Evolutionary conservation across 805 yeast genomes (phyloP).

Genomic region (Lipomyces yamadae): DNA sequence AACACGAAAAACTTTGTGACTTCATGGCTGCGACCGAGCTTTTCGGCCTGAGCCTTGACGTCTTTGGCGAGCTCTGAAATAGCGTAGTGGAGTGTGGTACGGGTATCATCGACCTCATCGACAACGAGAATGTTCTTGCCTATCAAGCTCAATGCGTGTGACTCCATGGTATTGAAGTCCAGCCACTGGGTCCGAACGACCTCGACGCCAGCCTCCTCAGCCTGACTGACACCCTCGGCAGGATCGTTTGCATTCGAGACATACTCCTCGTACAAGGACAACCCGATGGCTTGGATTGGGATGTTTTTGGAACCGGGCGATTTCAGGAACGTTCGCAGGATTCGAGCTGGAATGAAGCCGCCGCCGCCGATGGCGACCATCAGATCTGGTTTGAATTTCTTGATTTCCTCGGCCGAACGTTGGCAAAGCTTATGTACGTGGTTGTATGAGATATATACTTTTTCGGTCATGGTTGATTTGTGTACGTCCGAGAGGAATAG

Average conservation of each 20-base stretch:
- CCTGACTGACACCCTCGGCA: constrained; percentile 48
- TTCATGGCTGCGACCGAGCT: constrained; percentile 62
- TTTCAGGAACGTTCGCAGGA: constrained; percentile 88
- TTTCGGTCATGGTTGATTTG: constrained; percentile 26
- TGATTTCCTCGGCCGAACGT: constrained; percentile 60
- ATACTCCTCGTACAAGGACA: constrained; percentile 86
- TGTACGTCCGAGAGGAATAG: not conserved
- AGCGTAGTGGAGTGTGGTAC: constrained; percentile 88
- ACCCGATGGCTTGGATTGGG: constrained; percentile 91
- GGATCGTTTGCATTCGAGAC: constrained; percentile 60
- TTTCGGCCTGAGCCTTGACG: constrained; percentile 62
- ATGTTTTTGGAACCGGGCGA: constrained; percentile 86
- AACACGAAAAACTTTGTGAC: constrained; percentile 73
- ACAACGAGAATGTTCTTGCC: constrained; percentile 83
- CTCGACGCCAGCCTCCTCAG: constrained; percentile 66
- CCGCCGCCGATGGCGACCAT: constrained; percentile 96
- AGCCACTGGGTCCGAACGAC: constrained; percentile 90
- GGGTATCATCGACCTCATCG: constrained; percentile 90
- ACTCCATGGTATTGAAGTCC: constrained; percentile 72
- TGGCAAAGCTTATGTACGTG: constrained; percentile 83
- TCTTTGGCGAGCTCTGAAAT: constrained; percentile 73
- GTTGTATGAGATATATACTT: constrained; percentile 72
- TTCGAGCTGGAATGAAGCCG: constrained; percentile 97
- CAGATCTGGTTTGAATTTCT: constrained; percentile 76
- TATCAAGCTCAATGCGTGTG: constrained; percentile 74